These are phyloP conservation scores for Citrus sp. DNA, from an alignment of 345 rosid species.

Conservation along the genomic window DNA sequence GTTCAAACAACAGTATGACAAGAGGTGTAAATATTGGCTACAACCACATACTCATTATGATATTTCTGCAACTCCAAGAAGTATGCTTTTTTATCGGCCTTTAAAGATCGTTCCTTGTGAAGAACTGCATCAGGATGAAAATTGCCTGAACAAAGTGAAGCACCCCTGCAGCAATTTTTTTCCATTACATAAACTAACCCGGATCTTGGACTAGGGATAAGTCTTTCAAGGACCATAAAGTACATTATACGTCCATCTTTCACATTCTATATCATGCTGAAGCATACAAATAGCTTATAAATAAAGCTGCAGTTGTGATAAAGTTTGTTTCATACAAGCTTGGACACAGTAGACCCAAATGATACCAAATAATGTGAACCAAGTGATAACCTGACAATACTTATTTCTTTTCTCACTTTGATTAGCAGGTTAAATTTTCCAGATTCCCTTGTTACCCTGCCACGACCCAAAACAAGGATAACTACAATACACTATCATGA, in stretches of 20 bases:
- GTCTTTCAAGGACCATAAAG: background rate
- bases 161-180: constrained; percentile 65
- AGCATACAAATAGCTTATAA: background rate
- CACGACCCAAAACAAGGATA: background rate
- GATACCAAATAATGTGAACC: background rate
- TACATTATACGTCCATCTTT: background rate
- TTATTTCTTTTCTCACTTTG: background rate
- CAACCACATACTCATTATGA: constrained; percentile 66
- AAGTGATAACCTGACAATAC: background rate
- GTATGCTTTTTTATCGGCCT: constrained; percentile 49
- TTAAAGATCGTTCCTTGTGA: constrained; percentile 45
- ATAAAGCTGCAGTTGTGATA: background rate
- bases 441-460: background rate
- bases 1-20: background rate
- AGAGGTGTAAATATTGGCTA: background rate
- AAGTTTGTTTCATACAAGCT: background rate
- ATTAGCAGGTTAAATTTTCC: constrained; percentile 1
- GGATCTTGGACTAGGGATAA: constrained; percentile 8
- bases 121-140: constrained; percentile 82
- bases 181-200: constrained; percentile 29
- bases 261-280: background rate
- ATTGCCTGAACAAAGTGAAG: constrained; percentile 63
- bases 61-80: constrained; percentile 65
- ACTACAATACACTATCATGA: background rate
- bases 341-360: background rate